phyloP scores from a whole-genome alignment of 2,329 filamentous ascomycete species.

The Trichoderma atrobrunneum region DNA sequence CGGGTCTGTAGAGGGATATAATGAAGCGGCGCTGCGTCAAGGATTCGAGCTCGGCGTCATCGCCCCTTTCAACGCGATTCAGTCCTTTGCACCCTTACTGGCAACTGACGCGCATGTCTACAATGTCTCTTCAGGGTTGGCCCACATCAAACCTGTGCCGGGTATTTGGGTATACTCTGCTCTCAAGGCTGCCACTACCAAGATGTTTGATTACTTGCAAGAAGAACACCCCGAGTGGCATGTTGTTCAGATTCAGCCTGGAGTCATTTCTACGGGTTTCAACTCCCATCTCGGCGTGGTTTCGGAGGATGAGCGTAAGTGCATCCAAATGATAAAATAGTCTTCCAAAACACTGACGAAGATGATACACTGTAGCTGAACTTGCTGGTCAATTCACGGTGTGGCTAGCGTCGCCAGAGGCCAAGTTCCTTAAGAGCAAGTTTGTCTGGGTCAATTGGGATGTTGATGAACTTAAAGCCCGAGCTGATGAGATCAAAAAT shows the following conservation, averaged over 20 bases:
- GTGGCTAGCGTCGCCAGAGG: not conserved
- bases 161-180: not conserved
- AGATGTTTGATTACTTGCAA: not conserved
- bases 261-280: not conserved
- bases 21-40: not conserved
- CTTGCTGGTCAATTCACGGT: not conserved
- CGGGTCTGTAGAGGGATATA: not conserved
- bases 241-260: not conserved
- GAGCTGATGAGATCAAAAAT: not conserved
- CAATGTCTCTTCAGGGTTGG: not conserved
- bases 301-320: not conserved
- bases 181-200: not conserved
- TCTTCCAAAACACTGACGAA: not conserved
- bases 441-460: not conserved
- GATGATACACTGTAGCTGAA: not conserved
- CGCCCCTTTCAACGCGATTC: not conserved
- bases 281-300: not conserved
- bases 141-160: not conserved
- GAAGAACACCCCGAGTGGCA: not conserved
- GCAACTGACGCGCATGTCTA: not conserved
- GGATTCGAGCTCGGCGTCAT: not conserved
- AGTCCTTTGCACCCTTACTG: not conserved
- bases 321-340: not conserved
- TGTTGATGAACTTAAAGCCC: not conserved
- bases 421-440: not conserved